Evolutionary conservation across 2,329 filamentous ascomycete species (phyloP).

Genomic region (Paecilomyces fulvus): DNA sequence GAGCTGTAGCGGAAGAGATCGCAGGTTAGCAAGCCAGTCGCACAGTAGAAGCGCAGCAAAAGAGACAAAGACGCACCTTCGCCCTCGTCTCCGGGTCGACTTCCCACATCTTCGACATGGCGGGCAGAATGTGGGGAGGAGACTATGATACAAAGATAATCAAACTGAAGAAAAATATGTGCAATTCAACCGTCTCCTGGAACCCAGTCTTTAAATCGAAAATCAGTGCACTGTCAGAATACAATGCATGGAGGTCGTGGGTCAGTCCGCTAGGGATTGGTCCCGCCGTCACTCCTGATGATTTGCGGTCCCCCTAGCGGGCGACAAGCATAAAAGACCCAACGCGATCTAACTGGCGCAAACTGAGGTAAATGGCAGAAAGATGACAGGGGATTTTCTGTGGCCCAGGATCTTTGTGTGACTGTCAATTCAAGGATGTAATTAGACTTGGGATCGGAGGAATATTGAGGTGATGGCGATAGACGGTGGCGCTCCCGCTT

Average conservation of each 20-base stretch:
- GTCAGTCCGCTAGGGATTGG: not conserved
- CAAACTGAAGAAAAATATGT: not conserved
- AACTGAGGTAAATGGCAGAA: not conserved
- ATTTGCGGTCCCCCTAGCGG: not conserved
- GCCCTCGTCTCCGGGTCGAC: conserved; percentile 94
- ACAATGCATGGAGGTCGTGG: not conserved
- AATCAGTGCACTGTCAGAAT: not conserved
- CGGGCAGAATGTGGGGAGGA: conserved; percentile 3
- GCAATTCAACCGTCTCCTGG: not conserved
- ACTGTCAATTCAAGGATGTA: not conserved
- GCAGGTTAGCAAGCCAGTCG: not conserved
- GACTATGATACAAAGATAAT: not conserved
- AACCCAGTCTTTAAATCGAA: not conserved
- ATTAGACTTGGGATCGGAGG: not conserved
- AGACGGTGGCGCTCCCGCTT: not conserved
- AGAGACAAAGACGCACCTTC: conserved; percentile 54
- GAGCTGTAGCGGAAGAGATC: conserved; percentile 48
- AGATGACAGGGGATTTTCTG: not conserved
- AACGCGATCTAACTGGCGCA: not conserved
- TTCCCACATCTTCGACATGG: conserved; percentile 82
- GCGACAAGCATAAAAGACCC: not conserved
- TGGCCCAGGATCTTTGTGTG: not conserved
- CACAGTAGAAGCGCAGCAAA: not conserved
- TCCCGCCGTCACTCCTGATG: not conserved
- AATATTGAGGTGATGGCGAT: not conserved